These are phyloP conservation scores for Trichoderma sp. DNA, from an alignment of 2,329 filamentous ascomycete species.

Conservation along the genomic window DNA sequence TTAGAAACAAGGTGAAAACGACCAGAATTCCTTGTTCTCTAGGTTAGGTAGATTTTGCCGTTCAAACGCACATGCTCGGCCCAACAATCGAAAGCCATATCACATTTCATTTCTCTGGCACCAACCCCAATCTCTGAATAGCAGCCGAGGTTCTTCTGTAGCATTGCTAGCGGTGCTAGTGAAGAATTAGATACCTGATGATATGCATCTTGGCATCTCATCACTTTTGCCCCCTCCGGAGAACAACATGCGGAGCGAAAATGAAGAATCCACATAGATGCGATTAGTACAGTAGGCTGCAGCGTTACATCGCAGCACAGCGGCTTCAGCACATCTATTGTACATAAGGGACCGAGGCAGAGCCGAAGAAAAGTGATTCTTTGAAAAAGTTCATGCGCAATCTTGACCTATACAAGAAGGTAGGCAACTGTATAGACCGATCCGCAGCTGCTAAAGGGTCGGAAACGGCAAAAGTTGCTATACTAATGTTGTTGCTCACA, in stretches of 20 bases:
- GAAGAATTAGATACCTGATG: not conserved
- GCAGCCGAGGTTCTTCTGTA: not conserved
- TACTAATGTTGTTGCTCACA: not conserved
- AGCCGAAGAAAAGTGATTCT: not conserved
- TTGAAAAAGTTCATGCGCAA: not conserved
- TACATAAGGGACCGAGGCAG: slow-evolving; percentile 3
- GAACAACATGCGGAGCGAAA: not conserved
- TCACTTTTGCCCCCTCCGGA: not conserved
- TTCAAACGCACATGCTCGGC: not conserved
- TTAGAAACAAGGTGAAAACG: not conserved
- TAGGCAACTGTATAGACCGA: not conserved
- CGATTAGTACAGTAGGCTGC: not conserved
- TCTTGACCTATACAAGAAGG: slow-evolving; percentile 15
- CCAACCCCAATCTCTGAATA: not conserved
- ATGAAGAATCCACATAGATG: not conserved
- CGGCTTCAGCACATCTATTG: not conserved
- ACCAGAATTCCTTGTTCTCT: not conserved
- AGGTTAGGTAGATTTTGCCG: not conserved
- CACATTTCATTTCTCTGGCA: not conserved
- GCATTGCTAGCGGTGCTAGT: not conserved
- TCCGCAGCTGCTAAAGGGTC: not conserved
- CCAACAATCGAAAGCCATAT: not conserved
- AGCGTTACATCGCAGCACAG: not conserved
- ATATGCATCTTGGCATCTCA: not conserved
- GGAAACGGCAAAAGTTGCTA: not conserved